Conservation (phyloP, 2,329 filamentous ascomycete species). For the Penicillium brasilianum region DNA sequence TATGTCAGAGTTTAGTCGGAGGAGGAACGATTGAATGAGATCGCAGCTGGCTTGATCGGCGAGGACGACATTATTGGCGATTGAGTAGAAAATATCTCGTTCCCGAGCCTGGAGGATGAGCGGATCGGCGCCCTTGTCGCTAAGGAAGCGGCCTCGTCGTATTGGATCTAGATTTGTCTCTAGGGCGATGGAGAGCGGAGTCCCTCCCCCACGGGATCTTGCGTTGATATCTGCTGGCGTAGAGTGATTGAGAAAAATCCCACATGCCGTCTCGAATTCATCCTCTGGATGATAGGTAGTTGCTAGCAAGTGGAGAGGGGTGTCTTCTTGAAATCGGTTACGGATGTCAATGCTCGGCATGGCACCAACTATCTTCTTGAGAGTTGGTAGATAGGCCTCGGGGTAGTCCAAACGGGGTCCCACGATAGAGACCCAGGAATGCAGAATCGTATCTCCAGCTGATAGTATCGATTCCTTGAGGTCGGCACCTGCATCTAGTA, state of each 20-base stretch:
- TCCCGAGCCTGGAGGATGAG: constrained; percentile 14
- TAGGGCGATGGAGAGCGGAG: constrained; percentile 30
- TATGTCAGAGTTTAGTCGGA: constrained; percentile 18
- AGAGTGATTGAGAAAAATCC: constrained; percentile 26
- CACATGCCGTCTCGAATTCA: constrained; percentile 31
- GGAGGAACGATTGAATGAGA: constrained; percentile 27
- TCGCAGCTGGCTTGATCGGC: constrained; percentile 30
- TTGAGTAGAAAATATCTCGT: constrained; percentile 31
- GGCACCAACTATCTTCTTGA: constrained; percentile 23
- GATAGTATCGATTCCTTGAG: constrained; percentile 18
- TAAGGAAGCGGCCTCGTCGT: constrained; percentile 26
- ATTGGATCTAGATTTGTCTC: constrained; percentile 26
- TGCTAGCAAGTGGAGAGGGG: constrained; percentile 31
- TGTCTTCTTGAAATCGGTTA: constrained; percentile 27
- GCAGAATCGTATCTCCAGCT: constrained; percentile 31
- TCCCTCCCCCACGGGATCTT: constrained; percentile 24
- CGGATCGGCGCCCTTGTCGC: constrained; percentile 29
- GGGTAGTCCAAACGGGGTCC: constrained; percentile 33
- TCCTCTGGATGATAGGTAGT: constrained; percentile 30
- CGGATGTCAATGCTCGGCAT: constrained; percentile 26
- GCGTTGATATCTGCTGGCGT: constrained; percentile 29
- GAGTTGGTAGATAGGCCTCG: constrained; percentile 25
- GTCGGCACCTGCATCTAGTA: constrained; percentile 30
- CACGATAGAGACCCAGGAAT: constrained; percentile 30
- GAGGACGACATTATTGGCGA: constrained; percentile 27